phyloP scores from a whole-genome alignment of 352 stramenopile genomes.

The Phytophthora aleatoria region DNA sequence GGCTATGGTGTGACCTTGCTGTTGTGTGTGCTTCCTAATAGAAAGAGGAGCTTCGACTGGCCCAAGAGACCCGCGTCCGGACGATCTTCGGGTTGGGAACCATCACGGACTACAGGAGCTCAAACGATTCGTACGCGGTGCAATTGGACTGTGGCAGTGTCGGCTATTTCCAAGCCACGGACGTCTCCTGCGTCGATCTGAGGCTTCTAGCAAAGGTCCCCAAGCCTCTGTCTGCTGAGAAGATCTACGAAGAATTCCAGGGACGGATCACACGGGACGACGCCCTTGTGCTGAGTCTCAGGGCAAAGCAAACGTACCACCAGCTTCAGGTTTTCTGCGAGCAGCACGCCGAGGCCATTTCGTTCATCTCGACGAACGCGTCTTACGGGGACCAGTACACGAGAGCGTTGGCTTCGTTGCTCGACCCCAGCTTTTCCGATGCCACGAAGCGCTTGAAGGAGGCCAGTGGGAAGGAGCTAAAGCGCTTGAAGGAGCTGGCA shows the following conservation, averaged over 20 bases:
- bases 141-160: constrained; percentile 38
- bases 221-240: constrained; percentile 66
- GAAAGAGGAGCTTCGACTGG: constrained; percentile 38
- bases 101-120: constrained; percentile 26
- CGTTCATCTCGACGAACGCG: constrained; percentile 76
- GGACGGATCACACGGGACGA: constrained; percentile 68
- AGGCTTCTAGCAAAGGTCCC: constrained; percentile 68
- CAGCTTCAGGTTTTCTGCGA: constrained; percentile 72
- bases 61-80: constrained; percentile 30
- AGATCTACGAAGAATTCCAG: constrained; percentile 72
- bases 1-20: not conserved
- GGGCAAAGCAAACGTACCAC: constrained; percentile 57
- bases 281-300: constrained; percentile 51
- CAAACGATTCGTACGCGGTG: constrained; percentile 45
- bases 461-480: constrained; percentile 54
- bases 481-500: constrained; percentile 60
- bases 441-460: constrained; percentile 55
- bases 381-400: constrained; percentile 75
- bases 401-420: constrained; percentile 49
- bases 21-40: constrained; percentile 1
- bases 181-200: constrained; percentile 71
- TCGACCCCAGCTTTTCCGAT: constrained; percentile 71
- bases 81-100: constrained; percentile 33
- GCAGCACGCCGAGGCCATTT: constrained; percentile 71
- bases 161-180: constrained; percentile 42